Base-by-base conservation (phyloP, 305 asterid species). In the Fraxinus paxiana region DNA sequence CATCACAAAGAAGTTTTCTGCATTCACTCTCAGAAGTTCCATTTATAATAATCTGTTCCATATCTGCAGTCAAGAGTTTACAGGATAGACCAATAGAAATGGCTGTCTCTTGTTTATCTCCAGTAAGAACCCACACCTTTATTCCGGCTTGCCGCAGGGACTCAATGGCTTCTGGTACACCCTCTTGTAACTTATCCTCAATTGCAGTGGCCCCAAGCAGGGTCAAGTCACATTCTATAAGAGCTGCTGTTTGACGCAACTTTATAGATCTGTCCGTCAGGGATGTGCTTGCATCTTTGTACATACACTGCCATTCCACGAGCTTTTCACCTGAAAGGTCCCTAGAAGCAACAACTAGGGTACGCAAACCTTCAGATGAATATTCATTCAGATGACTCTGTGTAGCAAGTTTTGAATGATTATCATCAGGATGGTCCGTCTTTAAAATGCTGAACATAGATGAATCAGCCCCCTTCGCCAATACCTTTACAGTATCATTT, bases 41-140 rank as follows among this genome's bases (percentile, higher is more conserved):
- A 81, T 96, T 96, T 85, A 94, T 87, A 76, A 94, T 80, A 83
- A 96, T 93, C 89, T 91, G 95, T 76, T 86, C 87, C 99, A 96
- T 94, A 84, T 93, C 95, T 20, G 96, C 80, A 8, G 96, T 96
- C 90, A 96, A 87, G 73, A 96, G 99, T 87, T 89, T 90, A 89
- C 97, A 96, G 83, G 99, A 96, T 83, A 91, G 92, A 77, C 96
- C 99, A 82, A 96, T 96, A 26, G 99, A 96, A 83, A 96, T 90
- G 65, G 99, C 99, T 6, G 99, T 96, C 88, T 96, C 99, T 87
- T 94, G 99, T 90, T 94, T 96, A 87, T 96, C 99, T 71, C 99
- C 99, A 38, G 99, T 96, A 82, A 96, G 94, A 84, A 96, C 96
- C 99, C 98, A 96, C 85, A 94, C 95, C 89, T 94, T 96, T 73